Conservation (phyloP, 306 rosid species). For the Pyrus communis region DNA sequence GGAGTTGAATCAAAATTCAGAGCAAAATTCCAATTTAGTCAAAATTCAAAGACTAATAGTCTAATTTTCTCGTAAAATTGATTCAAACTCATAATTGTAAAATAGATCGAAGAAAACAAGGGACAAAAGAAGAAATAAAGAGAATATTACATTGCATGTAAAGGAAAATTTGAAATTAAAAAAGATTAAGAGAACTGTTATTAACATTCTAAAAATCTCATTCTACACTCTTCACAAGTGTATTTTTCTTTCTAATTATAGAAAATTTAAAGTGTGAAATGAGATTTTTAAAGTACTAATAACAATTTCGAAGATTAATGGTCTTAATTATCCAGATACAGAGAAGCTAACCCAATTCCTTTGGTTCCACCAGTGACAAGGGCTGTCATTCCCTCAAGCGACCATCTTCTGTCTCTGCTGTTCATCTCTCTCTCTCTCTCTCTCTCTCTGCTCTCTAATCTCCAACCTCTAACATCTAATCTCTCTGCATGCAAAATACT, state of each 20-base stretch:
- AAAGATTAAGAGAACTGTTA: not conserved
- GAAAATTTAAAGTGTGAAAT: no score
- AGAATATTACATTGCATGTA: no score
- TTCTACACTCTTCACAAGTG: no score
- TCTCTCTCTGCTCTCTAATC: not conserved
- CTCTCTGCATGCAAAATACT: no score
- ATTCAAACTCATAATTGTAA: no score
- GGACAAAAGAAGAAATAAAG: not conserved
- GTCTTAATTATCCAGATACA: not conserved
- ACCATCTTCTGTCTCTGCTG: conserved; percentile 17
- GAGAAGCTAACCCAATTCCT: conserved; percentile 30
- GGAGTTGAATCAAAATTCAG: no score
- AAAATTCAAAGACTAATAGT: not conserved
- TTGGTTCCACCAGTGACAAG: conserved; percentile 42
- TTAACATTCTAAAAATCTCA: no score
- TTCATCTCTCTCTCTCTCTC: not conserved
- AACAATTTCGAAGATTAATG: not conserved
- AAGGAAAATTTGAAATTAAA: not conserved
- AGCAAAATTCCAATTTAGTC: no score
- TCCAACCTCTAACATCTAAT: not conserved
- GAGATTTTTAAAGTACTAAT: no score
- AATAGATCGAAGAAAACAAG: not conserved
- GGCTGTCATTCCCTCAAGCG: conserved; percentile 38
- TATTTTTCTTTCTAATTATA: no score
- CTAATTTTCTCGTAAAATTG: no score